Evolutionary conservation across 1,284 basidiomycete genomes (phyloP).

Genomic region (Dichomitus squalens): DNA sequence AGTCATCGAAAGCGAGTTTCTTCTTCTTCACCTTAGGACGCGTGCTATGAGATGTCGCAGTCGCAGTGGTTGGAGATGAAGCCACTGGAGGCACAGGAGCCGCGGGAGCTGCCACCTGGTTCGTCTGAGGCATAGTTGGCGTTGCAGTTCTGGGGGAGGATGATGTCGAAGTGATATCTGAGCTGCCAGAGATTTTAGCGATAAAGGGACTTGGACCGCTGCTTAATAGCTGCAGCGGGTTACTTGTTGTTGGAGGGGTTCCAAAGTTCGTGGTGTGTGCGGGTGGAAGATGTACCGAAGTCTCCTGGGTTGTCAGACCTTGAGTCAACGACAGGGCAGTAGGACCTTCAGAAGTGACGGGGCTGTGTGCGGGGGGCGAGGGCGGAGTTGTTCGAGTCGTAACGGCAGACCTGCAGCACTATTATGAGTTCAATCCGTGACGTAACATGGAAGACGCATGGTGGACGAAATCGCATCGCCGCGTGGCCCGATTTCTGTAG

Average conservation of each 20-base stretch:
- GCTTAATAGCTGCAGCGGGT: no score
- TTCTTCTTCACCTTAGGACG: conserved; percentile 15
- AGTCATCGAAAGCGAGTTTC: conserved; percentile 9
- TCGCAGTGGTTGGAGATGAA: not conserved
- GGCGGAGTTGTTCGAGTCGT: conserved; percentile 1
- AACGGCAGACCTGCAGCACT: not conserved
- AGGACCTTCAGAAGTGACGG: not conserved
- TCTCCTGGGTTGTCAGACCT: not conserved
- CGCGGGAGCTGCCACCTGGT: not conserved
- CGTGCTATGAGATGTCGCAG: not conserved
- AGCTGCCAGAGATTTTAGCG: not conserved
- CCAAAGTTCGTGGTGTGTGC: no score
- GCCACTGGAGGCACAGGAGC: no score
- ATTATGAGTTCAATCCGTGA: not conserved
- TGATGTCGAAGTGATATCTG: not conserved
- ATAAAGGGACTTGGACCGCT: not conserved
- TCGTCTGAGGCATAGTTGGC: not conserved
- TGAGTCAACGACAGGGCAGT: not conserved
- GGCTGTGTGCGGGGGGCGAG: not conserved
- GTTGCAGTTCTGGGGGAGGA: not conserved
- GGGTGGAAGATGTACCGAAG: not conserved
- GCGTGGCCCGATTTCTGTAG: no score
- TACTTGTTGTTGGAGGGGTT: no score
- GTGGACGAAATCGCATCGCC: not conserved
- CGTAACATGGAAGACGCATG: not conserved